A percentile compares a stretch with the other conserved stretches of the same genome.
Conservation (phyloP, 306 rosid genomes). For the Acacia acuminata region DNA sequence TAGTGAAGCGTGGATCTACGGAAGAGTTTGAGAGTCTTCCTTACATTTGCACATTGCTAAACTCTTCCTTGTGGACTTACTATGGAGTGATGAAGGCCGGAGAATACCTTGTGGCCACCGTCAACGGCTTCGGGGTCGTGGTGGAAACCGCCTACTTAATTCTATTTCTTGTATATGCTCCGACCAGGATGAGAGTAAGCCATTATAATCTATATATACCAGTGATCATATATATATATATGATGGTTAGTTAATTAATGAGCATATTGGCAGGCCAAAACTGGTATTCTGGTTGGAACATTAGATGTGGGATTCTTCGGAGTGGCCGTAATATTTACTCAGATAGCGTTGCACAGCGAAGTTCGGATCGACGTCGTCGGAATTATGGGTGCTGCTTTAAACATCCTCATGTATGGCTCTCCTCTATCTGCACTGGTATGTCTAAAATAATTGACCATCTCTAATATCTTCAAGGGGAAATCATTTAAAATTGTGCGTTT, state of each 20-base stretch:
- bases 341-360: slow-evolving; percentile 49
- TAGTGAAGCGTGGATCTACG: slow-evolving; percentile 47
- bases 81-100: slow-evolving; percentile 60
- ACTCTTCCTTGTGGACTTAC: slow-evolving; percentile 62
- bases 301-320: slow-evolving; percentile 41
- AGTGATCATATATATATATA: not conserved
- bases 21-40: slow-evolving; percentile 73
- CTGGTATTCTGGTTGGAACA: slow-evolving; percentile 37
- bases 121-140: not conserved
- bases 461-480: too few species aligned
- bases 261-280: slow-evolving; percentile 38
- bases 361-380: slow-evolving; percentile 50
- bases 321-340: slow-evolving; percentile 31
- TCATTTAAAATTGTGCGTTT: too few species aligned
- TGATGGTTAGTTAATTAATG: not conserved
- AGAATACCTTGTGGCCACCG: slow-evolving; percentile 21
- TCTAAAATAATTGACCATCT: not conserved
- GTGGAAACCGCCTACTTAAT: slow-evolving; percentile 49
- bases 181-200: slow-evolving; percentile 45
- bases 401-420: not conserved
- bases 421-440: not conserved
- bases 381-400: not conserved
- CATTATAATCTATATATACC: not conserved
- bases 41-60: slow-evolving; percentile 64
- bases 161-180: slow-evolving; percentile 60